A percentile compares a stretch with the other conserved stretches of the same genome.
Evolutionary conservation across 176 grass and related monocot genomes (phyloP).

Genomic region (Juncus inflexus): DNA sequence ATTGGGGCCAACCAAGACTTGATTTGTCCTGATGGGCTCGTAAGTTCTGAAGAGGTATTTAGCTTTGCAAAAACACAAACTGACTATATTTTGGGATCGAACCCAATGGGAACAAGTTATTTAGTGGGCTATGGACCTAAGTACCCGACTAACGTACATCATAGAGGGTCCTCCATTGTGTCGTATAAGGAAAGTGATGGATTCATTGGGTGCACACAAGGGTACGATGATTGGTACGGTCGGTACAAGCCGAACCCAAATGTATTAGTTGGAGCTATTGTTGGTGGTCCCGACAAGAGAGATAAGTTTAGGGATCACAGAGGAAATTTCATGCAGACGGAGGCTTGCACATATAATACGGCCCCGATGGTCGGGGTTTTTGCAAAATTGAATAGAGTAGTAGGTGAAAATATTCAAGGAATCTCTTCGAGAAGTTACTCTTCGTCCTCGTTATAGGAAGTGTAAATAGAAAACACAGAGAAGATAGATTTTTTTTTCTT

Average conservation of each 20-base stretch:
- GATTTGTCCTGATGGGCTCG: slow-evolving; percentile 20
- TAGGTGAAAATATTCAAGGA: not conserved
- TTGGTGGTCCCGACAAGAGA: slow-evolving; percentile 48
- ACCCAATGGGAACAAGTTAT: slow-evolving; percentile 63
- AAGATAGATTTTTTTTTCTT: slow-evolving; percentile 36
- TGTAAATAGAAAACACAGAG: slow-evolving; percentile 41
- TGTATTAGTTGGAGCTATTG: slow-evolving; percentile 54
- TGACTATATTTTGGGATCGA: slow-evolving; percentile 66
- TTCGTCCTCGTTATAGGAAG: not conserved
- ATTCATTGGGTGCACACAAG: slow-evolving; percentile 59
- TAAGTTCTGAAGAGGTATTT: slow-evolving; percentile 31
- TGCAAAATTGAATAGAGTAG: slow-evolving; percentile 52
- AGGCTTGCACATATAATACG: slow-evolving; percentile 46
- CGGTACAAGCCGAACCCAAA: slow-evolving; percentile 51
- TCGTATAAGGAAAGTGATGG: slow-evolving; percentile 45
- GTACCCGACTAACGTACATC: slow-evolving; percentile 56
- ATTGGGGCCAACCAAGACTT: not conserved
- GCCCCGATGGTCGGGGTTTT: slow-evolving; percentile 56
- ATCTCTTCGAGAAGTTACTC: not conserved
- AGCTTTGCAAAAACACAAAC: slow-evolving; percentile 35
- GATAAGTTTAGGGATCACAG: slow-evolving; percentile 52
- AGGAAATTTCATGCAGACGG: slow-evolving; percentile 53
- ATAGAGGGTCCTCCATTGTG: slow-evolving; percentile 56
- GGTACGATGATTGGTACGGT: slow-evolving; percentile 47
- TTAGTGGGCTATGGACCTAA: slow-evolving; percentile 62